Base-by-base conservation (phyloP, 164 flowering plant species). In the Vitis riparia region DNA sequence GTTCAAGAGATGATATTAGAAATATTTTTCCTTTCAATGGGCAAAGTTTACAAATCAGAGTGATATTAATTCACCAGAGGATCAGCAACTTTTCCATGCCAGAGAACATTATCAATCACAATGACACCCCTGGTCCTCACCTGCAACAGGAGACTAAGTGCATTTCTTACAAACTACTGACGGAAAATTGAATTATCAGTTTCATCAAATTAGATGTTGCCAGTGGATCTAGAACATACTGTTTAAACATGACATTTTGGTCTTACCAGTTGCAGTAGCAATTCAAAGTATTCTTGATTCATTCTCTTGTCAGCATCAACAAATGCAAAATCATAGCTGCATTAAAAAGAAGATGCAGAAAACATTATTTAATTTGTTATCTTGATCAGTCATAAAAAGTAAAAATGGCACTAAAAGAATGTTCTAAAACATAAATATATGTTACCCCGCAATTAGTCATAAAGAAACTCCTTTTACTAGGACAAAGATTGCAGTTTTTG, bases 41-140 rank as follows among this genome's bases (percentile, higher is more conserved):
- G 12, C 16, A 60, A 64, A 49, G n/a, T 55, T 51, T 50, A 29
- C 9, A 55, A n/a, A 61, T 15, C 16, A 47, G 37, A 17, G 15
- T 62, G 6, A 37, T n/a, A 57, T 62, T 47, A 27, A n/a, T 73
- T 78, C 73, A 91, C 98, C 86, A 81, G 66, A 23, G 93, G 91
- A 76, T 94, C 90, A 57, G 92, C 89, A 72, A 94, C 99, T 83
- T 82, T 88, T 74, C 99, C 99, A 79, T 89, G 93, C 97, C 97
- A 94, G 14, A 94, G 92, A 56, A 94, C 97, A 85, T 94, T 92
- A 72, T 94, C 99, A 58, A 94, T 73, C 70, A 91, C 91, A 74
- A 92, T 94, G 66, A 92, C 57, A 64, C 99, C 99, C 37, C 97
- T 95, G 61, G 83, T 85, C 77, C 90, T 89, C 69, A 94, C 92